A percentile compares a stretch with the other conserved stretches of the same genome.
These are phyloP conservation scores for Chlorella sorokiniana DNA, from an alignment of 139 green algal species.

Conservation along the genomic window DNA sequence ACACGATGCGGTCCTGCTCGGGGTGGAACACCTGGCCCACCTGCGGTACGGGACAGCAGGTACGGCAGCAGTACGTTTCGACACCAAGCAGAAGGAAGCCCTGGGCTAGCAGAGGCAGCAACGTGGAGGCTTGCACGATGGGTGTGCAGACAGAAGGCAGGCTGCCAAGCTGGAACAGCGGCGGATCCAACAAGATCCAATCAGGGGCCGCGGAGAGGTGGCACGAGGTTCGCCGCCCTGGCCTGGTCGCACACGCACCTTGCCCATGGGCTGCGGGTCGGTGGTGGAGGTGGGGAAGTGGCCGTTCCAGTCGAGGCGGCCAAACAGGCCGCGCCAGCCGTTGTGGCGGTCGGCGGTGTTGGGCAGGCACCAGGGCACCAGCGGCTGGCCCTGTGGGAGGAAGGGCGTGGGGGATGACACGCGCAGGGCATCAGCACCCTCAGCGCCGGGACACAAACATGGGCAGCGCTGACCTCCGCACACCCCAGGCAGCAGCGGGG, in stretches of 20 bases:
- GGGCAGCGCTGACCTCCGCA: neutral
- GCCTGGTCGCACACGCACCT: constrained; percentile 73
- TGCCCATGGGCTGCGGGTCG: constrained; percentile 98
- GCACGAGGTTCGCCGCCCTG: no score
- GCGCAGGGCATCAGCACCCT: neutral
- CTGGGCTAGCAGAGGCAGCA: no score
- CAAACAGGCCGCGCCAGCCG: constrained; percentile 95
- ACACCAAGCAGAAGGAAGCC: neutral
- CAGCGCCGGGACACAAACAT: neutral
- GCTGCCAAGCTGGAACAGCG: no score
- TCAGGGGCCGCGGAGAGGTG: no score
- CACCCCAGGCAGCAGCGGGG: no score
- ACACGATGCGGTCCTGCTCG: constrained; percentile 94
- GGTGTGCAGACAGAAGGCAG: no score
- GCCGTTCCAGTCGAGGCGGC: constrained; percentile 87
- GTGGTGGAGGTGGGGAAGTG: constrained; percentile 98
- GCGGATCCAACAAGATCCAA: neutral
- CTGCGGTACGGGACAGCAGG: neutral
- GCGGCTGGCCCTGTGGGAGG: constrained; percentile 65
- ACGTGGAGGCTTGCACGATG: no score
- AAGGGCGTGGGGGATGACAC: neutral
- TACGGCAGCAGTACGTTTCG: neutral
- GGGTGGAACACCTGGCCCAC: constrained; percentile 97
- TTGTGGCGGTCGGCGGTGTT: constrained; percentile 96
- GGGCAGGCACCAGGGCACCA: constrained; percentile 97